Base-by-base conservation (phyloP, 768 basidiomycete species). In the Auricularia sp. region DNA sequence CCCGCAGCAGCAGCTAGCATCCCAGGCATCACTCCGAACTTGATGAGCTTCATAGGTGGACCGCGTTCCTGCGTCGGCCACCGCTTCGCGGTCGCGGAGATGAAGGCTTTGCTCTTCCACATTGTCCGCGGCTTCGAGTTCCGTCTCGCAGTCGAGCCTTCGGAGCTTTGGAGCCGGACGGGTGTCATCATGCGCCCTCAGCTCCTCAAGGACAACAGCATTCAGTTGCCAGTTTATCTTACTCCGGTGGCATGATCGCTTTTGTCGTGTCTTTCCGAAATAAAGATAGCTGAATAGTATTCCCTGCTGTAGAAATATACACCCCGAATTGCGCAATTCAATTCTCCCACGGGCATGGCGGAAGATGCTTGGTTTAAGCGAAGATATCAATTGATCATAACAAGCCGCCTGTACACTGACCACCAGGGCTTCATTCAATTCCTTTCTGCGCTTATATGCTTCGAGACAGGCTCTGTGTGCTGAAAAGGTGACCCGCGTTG, bases 41-140 rank as follows among this genome's bases (percentile, higher is more conserved):
- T 34, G 12, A 29, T 65, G 33, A 62, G 43, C 11, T 59, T 65
- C 61, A 62, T 62, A 23, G 65, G 47, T 11, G 65, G 65, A 8
- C 65, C 65, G 18, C 59, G 62, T 0, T 44, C 65, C 21, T 65
- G 65, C 39, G 62, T 65, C 42, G 65, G 65, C 21, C 56, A 36
- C 1, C 61, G 65, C n/a, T 58, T 65, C 36, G 33, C 64, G 0
- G 33, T 62, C 35, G 34, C 39, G 1, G 58, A 56, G 65, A 62
- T 58, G 34, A 65, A 65, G 53, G 54, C 54, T 10, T 23, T 65
- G 14, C 36, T 65, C 23, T 62, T 65, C 54, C 53, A 47, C 34
- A 23, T 65, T 11, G 33, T 65, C 5, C 29, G 65, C 11, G 42
- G 60, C 18, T 65, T 65, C 42, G 65, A 65, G 54, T 62, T 65